Base-by-base conservation (phyloP, 306 rosid species). In the Phaseolus lunatus region DNA sequence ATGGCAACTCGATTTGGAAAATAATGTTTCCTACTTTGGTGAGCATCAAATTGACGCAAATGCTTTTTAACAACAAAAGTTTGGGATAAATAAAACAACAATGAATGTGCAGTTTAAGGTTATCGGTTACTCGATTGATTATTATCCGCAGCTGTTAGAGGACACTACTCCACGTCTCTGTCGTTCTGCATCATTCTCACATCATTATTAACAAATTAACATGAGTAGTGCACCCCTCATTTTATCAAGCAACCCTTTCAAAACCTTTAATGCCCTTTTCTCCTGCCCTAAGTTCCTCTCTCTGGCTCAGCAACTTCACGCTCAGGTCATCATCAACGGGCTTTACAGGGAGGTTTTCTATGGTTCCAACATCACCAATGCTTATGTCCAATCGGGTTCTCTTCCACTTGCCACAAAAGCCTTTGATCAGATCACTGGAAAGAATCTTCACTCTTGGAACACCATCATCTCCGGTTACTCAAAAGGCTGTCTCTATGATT, bases 381-480 rank as follows among this genome's bases (percentile, higher is more conserved):
- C 59, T 16, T 80, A 80, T 41, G 18, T 72, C 39, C 27, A 52
- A 50, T 63, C 61, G 10, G 73, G 83, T 64, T 80, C 79, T 72
- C 74, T 80, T 64, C 37, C 58, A 9, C 43, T 72, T 54, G 68
- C 83, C 39, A 39, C 74, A 12, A 64, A 19, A 52, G 73, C 74
- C 22, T 80, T 80, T 41, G 37, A 26, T 19, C 39, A 63, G 29
- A 80, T 72, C 48, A 64, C 16, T 4, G 23, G 5, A 3, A 72
- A 72, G 41, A 80, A 72, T 59, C 61, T 64, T 80, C 50, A 53
- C 66, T 80, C 74, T 3, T 80, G 78, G 68, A 80, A 80, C 31
- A 41, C 78, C 23, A 53, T 72, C 27, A 79, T 72, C 59, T 64
- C 73, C 23, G 67, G 74, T 22, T 63, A 49, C 78, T 79, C 70